Evolutionary conservation across 2,329 filamentous ascomycete genomes (phyloP), one percentile per base, ranked within the genome.

Genomic region (Penicillium sp.): DNA sequence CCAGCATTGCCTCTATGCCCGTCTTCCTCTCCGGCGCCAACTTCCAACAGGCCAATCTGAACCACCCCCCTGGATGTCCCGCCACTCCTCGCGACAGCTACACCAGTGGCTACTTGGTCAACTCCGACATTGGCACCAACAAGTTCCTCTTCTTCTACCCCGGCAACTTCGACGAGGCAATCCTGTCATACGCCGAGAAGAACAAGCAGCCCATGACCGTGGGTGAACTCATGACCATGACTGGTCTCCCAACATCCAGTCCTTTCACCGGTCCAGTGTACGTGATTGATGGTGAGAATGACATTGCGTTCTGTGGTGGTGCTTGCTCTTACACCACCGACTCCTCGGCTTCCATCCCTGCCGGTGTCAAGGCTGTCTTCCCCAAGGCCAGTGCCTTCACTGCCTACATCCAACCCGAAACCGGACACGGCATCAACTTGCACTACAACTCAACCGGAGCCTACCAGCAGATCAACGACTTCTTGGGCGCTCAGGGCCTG

Each of bases 341-440:
- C 4, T 38, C 32, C 9, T 22, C 34, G 11, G 14, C 34, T 38
- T 49, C 64, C 47, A 55, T 65, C 53, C 39, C 57, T 6, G 49
- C 48, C 11, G 54, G 39, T 9, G 54, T 56, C 14, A 47, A 62
- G 39, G 42, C 48, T 16, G 57, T 61, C 31, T 61, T 59, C 51
- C 54, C 61, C 48, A 54, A 40, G 31, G 58, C 56, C 50, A 62
- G 53, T 9, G 50, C 51, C 22, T 64, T 69, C 43, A 51, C 62
- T 45, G 58, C 61, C 7, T 61, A 63, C 40, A 56, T 70, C 3
- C 61, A 68, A 18, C 64, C 64, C 8, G 48, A 62, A 22, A 61
- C 58, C 34, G 66, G 65, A 4, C 67, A 70, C 56, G 65, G 61
- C 5, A 55, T 70, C n/a, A 65, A 67, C 44, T 22, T 69, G 52